Base-by-base conservation (phyloP, 2,329 filamentous ascomycete species). In the Uncinocarpus reesii region DNA sequence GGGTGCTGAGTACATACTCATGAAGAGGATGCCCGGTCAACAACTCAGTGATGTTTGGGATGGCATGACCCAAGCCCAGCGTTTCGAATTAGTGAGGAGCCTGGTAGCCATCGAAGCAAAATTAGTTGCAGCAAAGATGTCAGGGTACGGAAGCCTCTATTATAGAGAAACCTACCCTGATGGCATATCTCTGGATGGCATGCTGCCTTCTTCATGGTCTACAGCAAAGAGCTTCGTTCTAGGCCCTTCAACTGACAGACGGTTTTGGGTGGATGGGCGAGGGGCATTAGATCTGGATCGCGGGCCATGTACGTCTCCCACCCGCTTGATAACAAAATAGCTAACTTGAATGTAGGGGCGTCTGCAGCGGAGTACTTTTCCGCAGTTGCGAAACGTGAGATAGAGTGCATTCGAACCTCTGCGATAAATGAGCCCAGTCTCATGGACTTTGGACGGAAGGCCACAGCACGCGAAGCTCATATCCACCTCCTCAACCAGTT, bases 1-100 rank as follows among this genome's bases (percentile, higher is more conserved):
- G 10, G 53, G 53, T 38, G 42, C 56, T 16, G 56, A 55, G 15
- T 58, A 56, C 44, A 58, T 57, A 16, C 32, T 59, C 1, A 59
- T 59, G 53, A 51, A 59, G 24, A 55, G 49, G 35, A 47, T 55
- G 1, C 2, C 49, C 23, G 57, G 55, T 20, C 31, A 21, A 16
- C 55, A 54, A 16, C 29, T 58, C 4, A 53, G 44, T 26, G 37
- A 57, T 16, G 47, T 54, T 24, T 58, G 53, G 56, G 38, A 40
- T 10, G 36, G 16, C 13, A 54, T 59, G 49, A 47, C 52, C 20
- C 34, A 54, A 29, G 15, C 35, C 32, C 52, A 59, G 42, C 51
- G 42, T 16, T 56, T 57, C 37, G 37, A 48, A 3, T 47, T 59
- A 10, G 43, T 57, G 21, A 51, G 53, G n/a, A 56, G 36, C 32